Conservation (phyloP, 768 basidiomycete species). For the Ramaria sp. region DNA sequence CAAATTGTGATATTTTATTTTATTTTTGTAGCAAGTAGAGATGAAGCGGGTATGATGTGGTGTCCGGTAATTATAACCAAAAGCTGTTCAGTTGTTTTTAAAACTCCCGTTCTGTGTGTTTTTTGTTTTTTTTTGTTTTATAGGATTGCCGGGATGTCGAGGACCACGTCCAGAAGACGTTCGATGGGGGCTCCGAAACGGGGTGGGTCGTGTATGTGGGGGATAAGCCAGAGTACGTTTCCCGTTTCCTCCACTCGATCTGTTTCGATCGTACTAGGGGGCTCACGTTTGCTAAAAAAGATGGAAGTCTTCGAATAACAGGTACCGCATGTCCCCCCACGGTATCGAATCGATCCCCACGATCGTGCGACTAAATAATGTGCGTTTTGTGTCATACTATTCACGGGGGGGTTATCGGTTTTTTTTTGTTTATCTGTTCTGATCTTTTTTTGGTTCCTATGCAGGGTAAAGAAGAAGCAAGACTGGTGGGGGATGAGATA, state of each 20-base stretch:
- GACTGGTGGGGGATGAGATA: not conserved
- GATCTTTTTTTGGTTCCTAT: not conserved
- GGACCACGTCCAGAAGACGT: not conserved
- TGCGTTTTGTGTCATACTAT: not conserved
- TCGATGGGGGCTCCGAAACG: not conserved
- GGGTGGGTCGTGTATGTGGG: conserved; percentile 6
- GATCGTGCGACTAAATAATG: not conserved
- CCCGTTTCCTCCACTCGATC: not conserved
- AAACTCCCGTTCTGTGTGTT: too few species aligned
- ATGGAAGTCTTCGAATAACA: conserved; percentile 3
- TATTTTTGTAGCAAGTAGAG: not conserved
- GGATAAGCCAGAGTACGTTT: not conserved
- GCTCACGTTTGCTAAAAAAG: not conserved
- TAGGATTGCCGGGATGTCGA: conserved; percentile 9
- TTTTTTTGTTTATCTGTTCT: not conserved
- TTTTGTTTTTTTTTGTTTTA: not conserved
- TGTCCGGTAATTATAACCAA: conserved; percentile 1
- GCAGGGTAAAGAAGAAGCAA: conserved; percentile 2
- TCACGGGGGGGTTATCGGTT: too few species aligned
- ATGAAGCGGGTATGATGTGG: conserved; percentile 5
- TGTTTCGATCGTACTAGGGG: not conserved
- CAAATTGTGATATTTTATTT: not conserved
- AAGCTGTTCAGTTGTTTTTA: not conserved
- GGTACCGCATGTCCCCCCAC: not conserved
- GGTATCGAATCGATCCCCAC: not conserved